Evolutionary conservation across 352 stramenopile species (phyloP).

Genomic region (Pythium aphanidermatum): DNA sequence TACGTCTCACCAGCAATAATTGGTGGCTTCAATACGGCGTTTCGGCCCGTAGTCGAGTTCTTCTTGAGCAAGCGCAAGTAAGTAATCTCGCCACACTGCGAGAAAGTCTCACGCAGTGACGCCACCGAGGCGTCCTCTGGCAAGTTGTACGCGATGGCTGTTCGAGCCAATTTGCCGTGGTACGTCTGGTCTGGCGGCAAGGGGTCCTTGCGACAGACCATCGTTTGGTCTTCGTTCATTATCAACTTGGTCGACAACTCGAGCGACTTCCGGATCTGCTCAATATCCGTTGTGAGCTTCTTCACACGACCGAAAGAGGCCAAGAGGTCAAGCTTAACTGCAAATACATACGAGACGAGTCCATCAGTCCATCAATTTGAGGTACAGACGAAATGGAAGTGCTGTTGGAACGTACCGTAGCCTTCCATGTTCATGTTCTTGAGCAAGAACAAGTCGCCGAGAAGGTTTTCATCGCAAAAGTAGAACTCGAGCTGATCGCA

Average conservation of each 20-base stretch:
- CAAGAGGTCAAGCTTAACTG: constrained; percentile 79
- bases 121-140: constrained; percentile 81
- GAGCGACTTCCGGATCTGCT: constrained; percentile 75
- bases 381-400: no score
- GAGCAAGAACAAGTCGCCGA: constrained; percentile 77
- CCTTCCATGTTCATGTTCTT: constrained; percentile 89
- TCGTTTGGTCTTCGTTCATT: constrained; percentile 73
- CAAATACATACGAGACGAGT: constrained; percentile 8
- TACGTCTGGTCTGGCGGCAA: constrained; percentile 77
- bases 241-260: constrained; percentile 83
- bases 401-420: constrained; percentile 71
- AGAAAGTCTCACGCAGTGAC: constrained; percentile 79
- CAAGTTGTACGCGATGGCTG: constrained; percentile 84
- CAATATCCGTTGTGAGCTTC: constrained; percentile 80
- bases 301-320: constrained; percentile 82
- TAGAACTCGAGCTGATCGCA: constrained; percentile 88
- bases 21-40: constrained; percentile 83
- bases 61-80: constrained; percentile 87
- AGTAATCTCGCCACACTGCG: constrained; percentile 76
- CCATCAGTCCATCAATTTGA: no score
- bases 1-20: constrained; percentile 84
- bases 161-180: constrained; percentile 79
- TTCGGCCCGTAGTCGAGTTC: constrained; percentile 81
- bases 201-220: constrained; percentile 84
- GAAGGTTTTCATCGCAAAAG: constrained; percentile 85